A percentile compares a stretch with the other conserved stretches of the same genome.
phyloP scores from a whole-genome alignment of 768 basidiomycete species.

The Auricularia heimuer region DNA sequence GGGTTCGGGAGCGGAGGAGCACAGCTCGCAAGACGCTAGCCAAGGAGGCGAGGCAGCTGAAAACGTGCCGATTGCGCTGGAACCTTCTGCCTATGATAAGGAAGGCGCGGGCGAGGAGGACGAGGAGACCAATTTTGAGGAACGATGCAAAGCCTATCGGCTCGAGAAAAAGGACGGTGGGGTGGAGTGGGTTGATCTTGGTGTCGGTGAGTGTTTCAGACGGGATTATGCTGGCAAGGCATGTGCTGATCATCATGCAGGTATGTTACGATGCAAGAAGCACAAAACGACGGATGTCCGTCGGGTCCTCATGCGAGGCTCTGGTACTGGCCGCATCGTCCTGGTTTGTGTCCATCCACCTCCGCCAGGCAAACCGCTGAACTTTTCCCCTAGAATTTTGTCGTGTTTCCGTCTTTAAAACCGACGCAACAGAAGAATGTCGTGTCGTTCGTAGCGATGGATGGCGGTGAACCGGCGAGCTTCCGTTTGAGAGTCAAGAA shows the following conservation, averaged over 20 bases:
- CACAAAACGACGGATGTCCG: constrained; percentile 52
- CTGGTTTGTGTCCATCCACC: constrained; percentile 41
- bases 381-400: constrained; percentile 53
- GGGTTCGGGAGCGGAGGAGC: no score
- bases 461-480: constrained; percentile 38
- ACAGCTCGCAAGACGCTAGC: no score
- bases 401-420: constrained; percentile 48
- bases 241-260: constrained; percentile 22
- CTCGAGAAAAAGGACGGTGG: constrained; percentile 34
- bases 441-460: constrained; percentile 63
- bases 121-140: constrained; percentile 54
- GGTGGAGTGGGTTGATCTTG: constrained; percentile 54
- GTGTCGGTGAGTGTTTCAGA: constrained; percentile 43
- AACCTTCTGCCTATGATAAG: constrained; percentile 28
- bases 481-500: constrained; percentile 55
- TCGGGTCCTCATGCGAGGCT: constrained; percentile 62
- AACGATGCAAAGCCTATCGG: constrained; percentile 54
- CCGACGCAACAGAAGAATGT: constrained; percentile 41
- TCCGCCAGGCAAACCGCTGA: background rate
- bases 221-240: background rate
- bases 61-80: background rate
- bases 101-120: constrained; percentile 78
- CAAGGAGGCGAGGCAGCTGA: background rate
- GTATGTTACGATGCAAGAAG: constrained; percentile 62
- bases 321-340: constrained; percentile 62